A percentile compares a stretch with the other conserved stretches of the same genome.
Evolutionary conservation across 306 rosid species (phyloP).

Genomic region (Vigna mungo): DNA sequence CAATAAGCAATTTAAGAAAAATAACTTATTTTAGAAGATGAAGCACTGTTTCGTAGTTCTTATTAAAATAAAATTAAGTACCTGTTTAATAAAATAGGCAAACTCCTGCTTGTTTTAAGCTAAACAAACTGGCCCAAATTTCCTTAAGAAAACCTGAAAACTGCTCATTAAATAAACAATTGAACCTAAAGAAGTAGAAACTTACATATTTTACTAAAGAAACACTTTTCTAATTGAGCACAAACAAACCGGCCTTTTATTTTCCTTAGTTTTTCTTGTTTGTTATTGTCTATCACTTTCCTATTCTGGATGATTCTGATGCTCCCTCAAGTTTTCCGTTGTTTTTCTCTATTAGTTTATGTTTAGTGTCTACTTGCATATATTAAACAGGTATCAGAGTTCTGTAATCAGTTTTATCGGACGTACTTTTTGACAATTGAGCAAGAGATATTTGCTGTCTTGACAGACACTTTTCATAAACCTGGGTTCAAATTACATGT

Average conservation of each 20-base stretch:
- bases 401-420: conserved; percentile 84
- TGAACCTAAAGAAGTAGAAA: too few species aligned
- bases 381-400: conserved; percentile 74
- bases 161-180: too few species aligned
- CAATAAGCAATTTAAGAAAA: too few species aligned
- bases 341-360: not conserved
- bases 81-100: too few species aligned
- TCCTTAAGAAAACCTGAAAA: too few species aligned
- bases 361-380: conserved; percentile 28
- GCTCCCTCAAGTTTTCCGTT: conserved; percentile 1
- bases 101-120: too few species aligned
- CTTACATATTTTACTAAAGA: too few species aligned
- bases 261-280: conserved; percentile 10
- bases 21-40: too few species aligned
- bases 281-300: not conserved
- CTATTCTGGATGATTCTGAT: not conserved
- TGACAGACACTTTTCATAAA: conserved; percentile 96
- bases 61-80: too few species aligned
- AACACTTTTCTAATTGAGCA: too few species aligned
- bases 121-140: too few species aligned
- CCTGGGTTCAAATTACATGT: conserved; percentile 99
- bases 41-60: too few species aligned
- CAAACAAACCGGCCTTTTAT: not conserved
- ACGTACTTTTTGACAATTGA: conserved; percentile 83
- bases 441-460: conserved; percentile 95